Base-by-base conservation (phyloP, 2,329 filamentous ascomycete genomes). In the Aureobasidium pullulans region DNA sequence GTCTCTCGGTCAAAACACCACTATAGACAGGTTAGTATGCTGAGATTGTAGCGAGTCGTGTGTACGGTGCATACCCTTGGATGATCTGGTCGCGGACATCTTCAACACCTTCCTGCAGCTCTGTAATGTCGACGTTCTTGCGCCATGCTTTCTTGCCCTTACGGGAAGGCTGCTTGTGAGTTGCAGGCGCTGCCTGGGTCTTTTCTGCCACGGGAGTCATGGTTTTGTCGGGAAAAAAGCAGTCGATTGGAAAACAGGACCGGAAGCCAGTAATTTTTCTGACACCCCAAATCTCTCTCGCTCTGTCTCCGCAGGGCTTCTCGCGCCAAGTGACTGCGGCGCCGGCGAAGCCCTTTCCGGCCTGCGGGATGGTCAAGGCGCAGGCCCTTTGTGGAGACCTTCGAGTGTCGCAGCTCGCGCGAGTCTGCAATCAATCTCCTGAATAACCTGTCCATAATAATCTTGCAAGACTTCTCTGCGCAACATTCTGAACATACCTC, bases 101-200 rank as follows among this genome's bases (percentile, higher is more conserved):
- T 63, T 91, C 87, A 36, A 99, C 83, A 62, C 94, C 94, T 57
- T 87, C 77, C 68, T 93, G 83, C 29, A 99, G 84, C 63, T 96
- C 87, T 31, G 89, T 87, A 63, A 97, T 84, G 75, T 99, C 90
- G 73, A 99, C 90, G 76, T 99, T 96, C 75, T 97, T 99, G 70
- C 94, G 84, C 94, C 94, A 99, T 34, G 94, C 93, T 78, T 96
- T 97, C 77, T 97, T 97, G 68, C 95, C 94, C 73, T 99, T 99
- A 71, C 94, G 83, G 5, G 93, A 97, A 29, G 91, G 84, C 74
- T 99, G 94, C 64, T 84, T 91, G 75, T 87, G 85, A 66, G 95
- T 90, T 63, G 86, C 84, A 10, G 91, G 92, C 16, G 89, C 87
- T 19, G 13, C 34, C 10, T 57, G 43, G 2, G 8, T 19, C 23